Percentiles rank a stretch among this genome's conserved stretches.
These are phyloP conservation scores for Albophoma yamanashiensis DNA, from an alignment of 2,329 filamentous ascomycete species.

Conservation along the genomic window DNA sequence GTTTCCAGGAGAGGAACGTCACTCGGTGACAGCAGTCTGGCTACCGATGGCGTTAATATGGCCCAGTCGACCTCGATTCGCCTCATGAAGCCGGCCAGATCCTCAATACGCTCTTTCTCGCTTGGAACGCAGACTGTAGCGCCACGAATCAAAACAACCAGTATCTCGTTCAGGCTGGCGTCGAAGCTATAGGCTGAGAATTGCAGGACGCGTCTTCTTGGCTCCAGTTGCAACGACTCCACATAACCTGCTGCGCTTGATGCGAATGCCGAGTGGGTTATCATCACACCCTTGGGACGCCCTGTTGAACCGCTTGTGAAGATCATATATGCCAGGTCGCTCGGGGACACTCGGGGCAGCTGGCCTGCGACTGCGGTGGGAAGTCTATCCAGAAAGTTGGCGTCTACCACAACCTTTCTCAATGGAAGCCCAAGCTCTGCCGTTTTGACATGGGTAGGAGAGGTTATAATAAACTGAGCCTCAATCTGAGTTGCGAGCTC, in stretches of 20 bases:
- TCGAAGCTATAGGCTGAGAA: constrained; percentile 1
- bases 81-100: background rate
- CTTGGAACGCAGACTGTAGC: constrained; percentile 1
- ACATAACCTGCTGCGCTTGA: background rate
- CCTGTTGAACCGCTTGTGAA: constrained; percentile 51
- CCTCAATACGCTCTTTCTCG: background rate
- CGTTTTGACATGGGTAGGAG: background rate
- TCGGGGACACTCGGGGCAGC: background rate
- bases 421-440: background rate
- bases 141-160: background rate
- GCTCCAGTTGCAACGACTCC: background rate
- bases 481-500: background rate
- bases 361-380: background rate
- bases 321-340: constrained; percentile 32
- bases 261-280: constrained; percentile 6
- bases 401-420: background rate
- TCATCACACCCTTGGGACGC: constrained; percentile 43
- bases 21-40: background rate
- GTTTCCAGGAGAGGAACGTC: background rate
- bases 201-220: background rate
- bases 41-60: background rate
- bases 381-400: background rate
- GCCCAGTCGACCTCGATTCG: background rate
- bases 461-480: background rate
- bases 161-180: background rate